These are phyloP conservation scores for Hortiboletus flavorubellus DNA, from an alignment of 768 basidiomycete genomes.

Conservation along the genomic window DNA sequence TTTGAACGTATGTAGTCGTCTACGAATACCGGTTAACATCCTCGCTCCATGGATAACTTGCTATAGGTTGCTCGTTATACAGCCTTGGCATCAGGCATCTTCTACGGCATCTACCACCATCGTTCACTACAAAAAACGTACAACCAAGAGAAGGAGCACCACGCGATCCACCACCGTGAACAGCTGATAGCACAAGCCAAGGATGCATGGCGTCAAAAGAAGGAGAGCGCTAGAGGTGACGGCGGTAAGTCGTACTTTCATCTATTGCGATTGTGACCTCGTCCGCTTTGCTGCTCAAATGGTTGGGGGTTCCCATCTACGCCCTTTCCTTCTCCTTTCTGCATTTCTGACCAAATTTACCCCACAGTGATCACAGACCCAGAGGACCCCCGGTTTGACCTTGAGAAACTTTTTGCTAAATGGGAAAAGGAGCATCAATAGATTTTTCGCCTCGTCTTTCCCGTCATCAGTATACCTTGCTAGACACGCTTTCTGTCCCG, in stretches of 20 bases:
- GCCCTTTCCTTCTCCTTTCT: background rate
- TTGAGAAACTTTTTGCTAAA: conserved; percentile 82
- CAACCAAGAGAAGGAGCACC: conserved; percentile 71
- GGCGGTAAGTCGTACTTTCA: conserved; percentile 47
- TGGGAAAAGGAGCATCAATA: conserved; percentile 70
- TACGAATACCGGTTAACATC: conserved; percentile 1
- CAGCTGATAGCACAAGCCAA: conserved; percentile 81
- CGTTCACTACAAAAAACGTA: conserved; percentile 81
- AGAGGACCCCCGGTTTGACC: conserved; percentile 92
- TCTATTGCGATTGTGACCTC: background rate
- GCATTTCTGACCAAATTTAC: conserved; percentile 10
- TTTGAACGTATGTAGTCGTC: conserved; percentile 58
- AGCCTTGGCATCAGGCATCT: conserved; percentile 79
- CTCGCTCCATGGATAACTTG: background rate
- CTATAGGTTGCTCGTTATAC: conserved; percentile 90
- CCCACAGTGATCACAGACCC: conserved; percentile 83
- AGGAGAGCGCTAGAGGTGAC: conserved; percentile 47
- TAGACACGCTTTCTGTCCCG: conserved; percentile 19
- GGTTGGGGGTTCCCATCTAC: background rate
- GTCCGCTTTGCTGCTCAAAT: background rate
- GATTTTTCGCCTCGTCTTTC: conserved; percentile 23
- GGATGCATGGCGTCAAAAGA: conserved; percentile 85
- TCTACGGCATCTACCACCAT: conserved; percentile 92
- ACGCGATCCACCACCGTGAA: conserved; percentile 70
- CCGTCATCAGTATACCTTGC: conserved; percentile 26